Base-by-base conservation (phyloP, 2,329 filamentous ascomycete genomes). In the Hymenoscyphus fraxineus region DNA sequence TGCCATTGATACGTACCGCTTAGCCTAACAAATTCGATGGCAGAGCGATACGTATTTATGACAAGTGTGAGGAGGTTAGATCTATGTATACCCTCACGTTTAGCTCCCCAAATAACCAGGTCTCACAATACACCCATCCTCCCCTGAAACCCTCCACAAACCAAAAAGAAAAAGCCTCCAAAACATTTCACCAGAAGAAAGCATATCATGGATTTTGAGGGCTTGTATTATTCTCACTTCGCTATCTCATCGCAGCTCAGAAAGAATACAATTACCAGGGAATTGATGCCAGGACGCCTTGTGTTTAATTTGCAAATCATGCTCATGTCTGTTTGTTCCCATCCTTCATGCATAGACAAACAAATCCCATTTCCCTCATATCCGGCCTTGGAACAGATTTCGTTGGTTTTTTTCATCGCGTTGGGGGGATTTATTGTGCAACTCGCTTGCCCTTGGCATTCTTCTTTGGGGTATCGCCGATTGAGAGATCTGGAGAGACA, bases 381-480 rank as follows among this genome's bases (percentile, higher is more conserved):
- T 35, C 35, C 35, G 9, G 35, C 35, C 35, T 35, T 35, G 35
- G 9, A 35, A 35, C 35, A 35, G 9, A 10, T 35, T 35, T 35
- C 35, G 35, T 35, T 35, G 35, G 35, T 19, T 41, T 40, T 40
- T 38, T 40, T 60, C 59, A 47, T 40, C 44, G 41, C 40, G n/a
- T 15, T 51, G 44, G 47, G 22, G 16, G 55, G 62, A 64, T 65
- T 70, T 72, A 71, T 68, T 61, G 41, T 15, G 74, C 74, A 61
- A 66, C 67, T 71, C 73, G 68, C 73, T 76, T 76, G 65, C 75
- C 74, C 71, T 75, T 76, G 64, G 71, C 70, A 69, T 93, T 86
- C 81, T 87, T 86, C 80, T 85, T 85, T 71, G 83, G 83, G 69
- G 83, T 82, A 71, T 86, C 84, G 76, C 80, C 79, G 78, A 86